A percentile compares a stretch with the other conserved stretches of the same genome.
Evolutionary conservation across 2,329 filamentous ascomycete species (phyloP).

Genomic region (Fusarium sublunatum): DNA sequence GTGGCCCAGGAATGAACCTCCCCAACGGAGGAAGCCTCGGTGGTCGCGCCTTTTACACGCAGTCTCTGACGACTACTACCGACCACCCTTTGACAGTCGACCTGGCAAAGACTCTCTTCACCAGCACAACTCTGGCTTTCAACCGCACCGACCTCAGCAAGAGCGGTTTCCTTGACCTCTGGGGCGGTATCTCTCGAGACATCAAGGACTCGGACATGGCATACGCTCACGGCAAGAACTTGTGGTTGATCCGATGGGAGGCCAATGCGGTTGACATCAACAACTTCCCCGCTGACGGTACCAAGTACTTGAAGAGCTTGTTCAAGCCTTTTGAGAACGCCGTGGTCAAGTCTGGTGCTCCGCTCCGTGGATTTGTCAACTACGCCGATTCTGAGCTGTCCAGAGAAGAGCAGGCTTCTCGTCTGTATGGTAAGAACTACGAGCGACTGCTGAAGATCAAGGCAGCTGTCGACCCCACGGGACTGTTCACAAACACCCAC

Average conservation of each 20-base stretch:
- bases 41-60: slow-evolving; percentile 40
- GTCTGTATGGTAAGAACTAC: slow-evolving; percentile 40
- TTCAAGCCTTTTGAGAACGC: slow-evolving; percentile 42
- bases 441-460: slow-evolving; percentile 39
- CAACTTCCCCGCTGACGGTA: slow-evolving; percentile 37
- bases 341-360: slow-evolving; percentile 28
- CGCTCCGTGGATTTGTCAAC: slow-evolving; percentile 44
- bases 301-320: slow-evolving; percentile 34
- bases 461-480: slow-evolving; percentile 34
- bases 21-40: slow-evolving; percentile 37
- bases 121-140: slow-evolving; percentile 35
- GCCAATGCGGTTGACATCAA: slow-evolving; percentile 19
- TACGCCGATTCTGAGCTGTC: slow-evolving; percentile 43
- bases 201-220: slow-evolving; percentile 37
- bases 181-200: slow-evolving; percentile 41
- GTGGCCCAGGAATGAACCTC: slow-evolving; percentile 38
- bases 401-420: slow-evolving; percentile 41
- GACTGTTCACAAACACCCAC: slow-evolving; percentile 36
- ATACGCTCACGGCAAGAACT: slow-evolving; percentile 41
- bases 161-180: slow-evolving; percentile 43
- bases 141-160: slow-evolving; percentile 41
- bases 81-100: slow-evolving; percentile 40
- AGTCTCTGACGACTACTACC: slow-evolving; percentile 37
- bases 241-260: slow-evolving; percentile 43
- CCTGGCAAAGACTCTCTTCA: slow-evolving; percentile 33